Base-by-base conservation (phyloP, 306 rosid genomes). In the Boehmeria nivea region DNA sequence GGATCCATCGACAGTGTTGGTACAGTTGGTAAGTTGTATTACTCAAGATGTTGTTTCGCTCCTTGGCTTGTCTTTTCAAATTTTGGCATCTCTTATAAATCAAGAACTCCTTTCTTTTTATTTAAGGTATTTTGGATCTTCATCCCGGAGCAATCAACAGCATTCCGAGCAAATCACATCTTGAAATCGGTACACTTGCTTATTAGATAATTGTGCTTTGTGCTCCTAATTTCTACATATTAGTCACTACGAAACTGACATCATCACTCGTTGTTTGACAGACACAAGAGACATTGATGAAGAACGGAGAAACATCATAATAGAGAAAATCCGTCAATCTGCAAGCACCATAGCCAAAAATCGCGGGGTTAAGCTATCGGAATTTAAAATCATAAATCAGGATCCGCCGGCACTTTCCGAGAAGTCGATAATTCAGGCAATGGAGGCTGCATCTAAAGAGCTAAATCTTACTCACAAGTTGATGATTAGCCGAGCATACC, bases 91-190 rank as follows among this genome's bases (percentile, higher is more conserved):
- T 16, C n/a, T 10, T 58, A 52, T 61, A 47, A 70, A 43, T 20
- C 51, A 43, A 56, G 13, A 37, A 23, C 48, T 69, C 28, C 49
- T 62, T 64, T 64, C 64, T 40, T 12, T 40, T 12, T 40, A n/a
- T 59, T 57, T 33, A 37, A 91, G 96, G 99, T 57, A 91, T 91
- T 48, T 56, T 91, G 72, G 84, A 78, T 53, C 83, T 91, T 45
- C 95, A 87, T 67, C 98, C 96, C 23, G 95, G 96, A 64, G 98
- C 95, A 79, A 84, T 91, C 66, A 91, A 91, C 79, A 91, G 96
- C 73, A 91, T 87, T 72, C 96, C 98, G 26, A 84, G 98, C 77
- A 82, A 82, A 75, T 75, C 95, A 15, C 95, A 82, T 80, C 39
- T 91, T 18, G 93, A 84, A 78, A 87, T 91, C 15, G 99, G 99